Evolutionary conservation across 2,329 filamentous ascomycete species (phyloP).

Genomic region (Didymella lethalis): DNA sequence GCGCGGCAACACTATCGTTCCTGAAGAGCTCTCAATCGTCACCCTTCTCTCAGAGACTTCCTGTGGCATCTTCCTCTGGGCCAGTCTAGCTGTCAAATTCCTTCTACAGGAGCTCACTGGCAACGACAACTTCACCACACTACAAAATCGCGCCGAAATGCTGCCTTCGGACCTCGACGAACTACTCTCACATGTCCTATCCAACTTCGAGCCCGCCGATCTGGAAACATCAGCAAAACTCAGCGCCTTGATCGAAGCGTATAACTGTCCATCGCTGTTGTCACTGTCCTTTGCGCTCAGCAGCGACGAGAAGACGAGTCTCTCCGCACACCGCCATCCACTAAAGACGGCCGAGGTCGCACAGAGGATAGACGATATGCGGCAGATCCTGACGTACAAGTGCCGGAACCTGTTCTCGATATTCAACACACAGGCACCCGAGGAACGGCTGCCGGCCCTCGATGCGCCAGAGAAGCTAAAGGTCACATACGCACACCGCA

Average conservation of each 20-base stretch:
- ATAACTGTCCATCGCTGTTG: conserved; percentile 34
- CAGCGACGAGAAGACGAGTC: conserved; percentile 28
- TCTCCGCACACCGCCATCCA: conserved; percentile 32
- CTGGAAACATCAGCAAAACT: conserved; percentile 33
- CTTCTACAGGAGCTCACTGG: conserved; percentile 33
- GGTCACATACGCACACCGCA: conserved; percentile 39
- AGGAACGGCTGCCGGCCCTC: conserved; percentile 6
- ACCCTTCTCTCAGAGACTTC: conserved; percentile 35
- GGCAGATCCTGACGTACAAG: conserved; percentile 25
- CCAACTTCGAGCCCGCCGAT: conserved; percentile 30
- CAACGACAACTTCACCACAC: conserved; percentile 33
- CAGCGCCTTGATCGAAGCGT: conserved; percentile 34
- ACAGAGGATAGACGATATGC: conserved; percentile 30
- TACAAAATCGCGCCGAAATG: conserved; percentile 35
- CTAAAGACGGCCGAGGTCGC: conserved; percentile 29
- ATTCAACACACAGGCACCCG: conserved; percentile 28
- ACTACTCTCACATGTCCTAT: conserved; percentile 37
- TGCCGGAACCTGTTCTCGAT: conserved; percentile 36
- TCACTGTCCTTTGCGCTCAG: conserved; percentile 36
- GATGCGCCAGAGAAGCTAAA: conserved; percentile 22
- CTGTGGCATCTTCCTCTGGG: conserved; percentile 40
- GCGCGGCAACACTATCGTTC: conserved; percentile 31
- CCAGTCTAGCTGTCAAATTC: conserved; percentile 33
- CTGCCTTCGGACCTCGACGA: conserved; percentile 36
- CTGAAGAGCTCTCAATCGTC: conserved; percentile 33